phyloP scores from a whole-genome alignment of 2,329 filamentous ascomycete genomes.

The Sporothrix variecibatus region DNA sequence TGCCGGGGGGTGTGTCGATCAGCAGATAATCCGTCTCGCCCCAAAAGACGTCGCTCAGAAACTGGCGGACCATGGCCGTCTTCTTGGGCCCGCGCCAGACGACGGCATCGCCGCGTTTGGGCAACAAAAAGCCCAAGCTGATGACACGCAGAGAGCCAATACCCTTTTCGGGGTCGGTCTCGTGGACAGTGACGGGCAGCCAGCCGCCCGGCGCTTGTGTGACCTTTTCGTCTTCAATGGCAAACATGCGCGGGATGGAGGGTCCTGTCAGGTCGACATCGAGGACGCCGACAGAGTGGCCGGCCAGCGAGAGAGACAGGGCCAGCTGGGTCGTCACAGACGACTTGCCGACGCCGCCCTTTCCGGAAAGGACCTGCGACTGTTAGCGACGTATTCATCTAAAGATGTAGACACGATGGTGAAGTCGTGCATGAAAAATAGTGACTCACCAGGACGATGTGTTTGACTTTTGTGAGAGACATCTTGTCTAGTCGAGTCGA shows the following conservation, averaged over 20 bases:
- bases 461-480: constrained; percentile 70
- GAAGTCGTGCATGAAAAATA: neutral
- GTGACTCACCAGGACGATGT: constrained; percentile 65
- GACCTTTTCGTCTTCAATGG: constrained; percentile 85
- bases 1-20: constrained; percentile 94
- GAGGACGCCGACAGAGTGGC: constrained; percentile 88
- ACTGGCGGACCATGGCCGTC: constrained; percentile 97
- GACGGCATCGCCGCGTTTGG: constrained; percentile 81
- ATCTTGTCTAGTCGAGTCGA: constrained; percentile 43
- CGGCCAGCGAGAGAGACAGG: constrained; percentile 80
- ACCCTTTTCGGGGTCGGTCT: constrained; percentile 51
- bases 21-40: constrained; percentile 84
- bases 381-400: neutral
- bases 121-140: constrained; percentile 89
- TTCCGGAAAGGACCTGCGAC: constrained; percentile 77
- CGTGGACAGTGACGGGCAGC: constrained; percentile 84
- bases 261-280: constrained; percentile 96
- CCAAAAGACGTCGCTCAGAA: constrained; percentile 90
- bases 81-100: constrained; percentile 99
- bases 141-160: constrained; percentile 76
- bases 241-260: constrained; percentile 92
- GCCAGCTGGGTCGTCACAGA: constrained; percentile 97
- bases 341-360: constrained; percentile 97
- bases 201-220: constrained; percentile 89
- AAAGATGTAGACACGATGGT: neutral